Evolutionary conservation across 2,329 filamentous ascomycete genomes (phyloP), one percentile per base, ranked within the genome.

Genomic region (Pseudocercospora pini-densiflorae): DNA sequence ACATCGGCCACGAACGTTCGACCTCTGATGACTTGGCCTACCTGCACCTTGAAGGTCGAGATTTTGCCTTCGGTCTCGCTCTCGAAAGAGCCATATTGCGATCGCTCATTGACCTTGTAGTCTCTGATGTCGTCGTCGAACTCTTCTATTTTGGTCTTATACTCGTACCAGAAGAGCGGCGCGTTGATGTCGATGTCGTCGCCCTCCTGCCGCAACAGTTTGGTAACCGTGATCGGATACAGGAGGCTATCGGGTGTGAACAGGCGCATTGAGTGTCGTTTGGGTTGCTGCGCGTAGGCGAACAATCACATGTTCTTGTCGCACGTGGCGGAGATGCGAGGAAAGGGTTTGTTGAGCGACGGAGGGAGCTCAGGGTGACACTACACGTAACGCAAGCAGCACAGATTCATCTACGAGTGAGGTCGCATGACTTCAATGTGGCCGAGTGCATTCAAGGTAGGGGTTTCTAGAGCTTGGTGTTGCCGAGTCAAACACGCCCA

Each of bases 181-280:
- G 93, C 91, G 76, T 92, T 85, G 79, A 91, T 91, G 75, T 88
- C 86, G 75, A 99, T 87, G 68, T 86, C 77, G 74, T 97, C 92
- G 79, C 92, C 91, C 21, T 88, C 87, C 71, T 85, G 82, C 79
- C 93, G 93, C 72, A 94, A 87, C 68, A 98, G 86, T 79, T 92
- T 91, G 74, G 90, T 93, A 80, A 99, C 90, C 73, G 91, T 97
- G 80, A 98, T 94, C 74, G 95, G 95, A 81, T 98, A 99, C 80
- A 91, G 91, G 73, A 97, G 88, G 80, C 77, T 77, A 67, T 77
- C 75, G 68, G 82, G 81, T 58, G 83, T 84, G 76, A 75, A 74
- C 72, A 85, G 78, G 78, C 81, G 82, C 83, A 85, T 85, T 75
- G 76, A 68, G 64, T 59, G 61, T 66, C 62, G 54, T 58, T n/a